Conservation (phyloP, 1,139 yeast species). For the Zygoascus meyerae region DNA sequence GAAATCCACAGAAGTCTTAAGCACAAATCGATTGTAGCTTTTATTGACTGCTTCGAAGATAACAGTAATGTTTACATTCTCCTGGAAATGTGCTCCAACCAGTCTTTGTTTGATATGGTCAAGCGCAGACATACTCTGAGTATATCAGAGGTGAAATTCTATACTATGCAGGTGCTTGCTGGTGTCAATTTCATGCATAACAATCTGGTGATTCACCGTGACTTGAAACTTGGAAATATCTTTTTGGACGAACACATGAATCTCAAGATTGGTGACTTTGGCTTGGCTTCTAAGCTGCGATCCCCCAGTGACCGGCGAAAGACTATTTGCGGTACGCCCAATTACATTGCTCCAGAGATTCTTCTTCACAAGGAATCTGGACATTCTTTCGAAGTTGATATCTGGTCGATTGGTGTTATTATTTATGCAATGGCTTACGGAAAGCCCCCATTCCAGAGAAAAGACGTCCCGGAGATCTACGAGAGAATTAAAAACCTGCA, state of each 20-base stretch:
- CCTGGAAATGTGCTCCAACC: slow-evolving; percentile 72
- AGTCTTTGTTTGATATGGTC: slow-evolving; percentile 79
- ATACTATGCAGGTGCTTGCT: slow-evolving; percentile 89
- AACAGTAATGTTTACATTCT: slow-evolving; percentile 88
- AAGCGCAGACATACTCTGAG: slow-evolving; percentile 75
- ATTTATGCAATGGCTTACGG: slow-evolving; percentile 86
- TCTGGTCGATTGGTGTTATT: slow-evolving; percentile 97
- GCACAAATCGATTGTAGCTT: slow-evolving; percentile 86
- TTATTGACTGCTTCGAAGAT: slow-evolving; percentile 92
- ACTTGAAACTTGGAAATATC: slow-evolving; percentile 87
- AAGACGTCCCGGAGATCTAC: slow-evolving; percentile 88
- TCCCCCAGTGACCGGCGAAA: slow-evolving; percentile 67
- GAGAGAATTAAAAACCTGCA: slow-evolving; percentile 83
- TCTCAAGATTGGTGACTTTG: slow-evolving; percentile 93
- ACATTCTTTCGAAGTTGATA: slow-evolving; percentile 89
- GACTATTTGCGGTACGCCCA: slow-evolving; percentile 97
- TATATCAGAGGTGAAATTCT: slow-evolving; percentile 87
- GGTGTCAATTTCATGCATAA: slow-evolving; percentile 90
- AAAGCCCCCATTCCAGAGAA: slow-evolving; percentile 95
- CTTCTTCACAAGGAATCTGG: slow-evolving; percentile 77
- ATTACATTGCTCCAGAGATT: slow-evolving; percentile 96
- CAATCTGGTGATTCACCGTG: slow-evolving; percentile 92
- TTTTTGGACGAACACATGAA: slow-evolving; percentile 91
- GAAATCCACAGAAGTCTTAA: slow-evolving; percentile 88
- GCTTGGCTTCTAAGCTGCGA: slow-evolving; percentile 84